Evolutionary conservation across 1,284 basidiomycete species (phyloP).

Genomic region (Vanrija sp.): DNA sequence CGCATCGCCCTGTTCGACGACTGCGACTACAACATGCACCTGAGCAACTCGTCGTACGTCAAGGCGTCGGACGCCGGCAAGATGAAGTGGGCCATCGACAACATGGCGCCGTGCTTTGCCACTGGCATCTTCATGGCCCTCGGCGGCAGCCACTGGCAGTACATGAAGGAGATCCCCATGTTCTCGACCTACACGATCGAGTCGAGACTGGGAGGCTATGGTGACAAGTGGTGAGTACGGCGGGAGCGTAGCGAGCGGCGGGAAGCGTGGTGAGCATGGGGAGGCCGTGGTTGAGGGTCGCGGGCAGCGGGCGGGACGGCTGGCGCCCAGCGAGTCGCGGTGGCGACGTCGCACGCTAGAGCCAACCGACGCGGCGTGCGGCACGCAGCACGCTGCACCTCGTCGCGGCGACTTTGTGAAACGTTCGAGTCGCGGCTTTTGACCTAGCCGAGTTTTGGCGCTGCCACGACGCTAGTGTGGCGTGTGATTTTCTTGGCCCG

Average conservation of each 20-base stretch:
- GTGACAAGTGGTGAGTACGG: slow-evolving; percentile 70
- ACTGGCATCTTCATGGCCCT: slow-evolving; percentile 66
- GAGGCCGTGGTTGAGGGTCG: no score
- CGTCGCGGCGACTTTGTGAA: no score
- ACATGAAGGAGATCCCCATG: slow-evolving; percentile 74
- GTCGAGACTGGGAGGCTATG: slow-evolving; percentile 66
- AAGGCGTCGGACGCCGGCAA: slow-evolving; percentile 56
- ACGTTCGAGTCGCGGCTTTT: background rate
- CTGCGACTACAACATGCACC: slow-evolving; percentile 49
- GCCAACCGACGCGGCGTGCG: no score
- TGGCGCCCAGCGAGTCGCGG: background rate
- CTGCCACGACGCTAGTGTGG: background rate
- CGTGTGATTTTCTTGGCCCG: background rate
- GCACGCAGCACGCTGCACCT: no score
- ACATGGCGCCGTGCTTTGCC: slow-evolving; percentile 62
- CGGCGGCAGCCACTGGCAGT: slow-evolving; percentile 68
- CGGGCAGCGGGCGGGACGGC: no score
- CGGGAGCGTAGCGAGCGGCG: background rate
- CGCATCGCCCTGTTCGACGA: slow-evolving; percentile 42
- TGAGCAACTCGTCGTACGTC: slow-evolving; percentile 46
- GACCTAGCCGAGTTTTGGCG: no score
- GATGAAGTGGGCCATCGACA: slow-evolving; percentile 53
- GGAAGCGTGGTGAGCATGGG: no score
- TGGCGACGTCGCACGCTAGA: background rate
- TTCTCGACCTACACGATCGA: slow-evolving; percentile 66